phyloP scores from a whole-genome alignment of 2,329 filamentous ascomycete species.

The Drechmeria coniospora region DNA sequence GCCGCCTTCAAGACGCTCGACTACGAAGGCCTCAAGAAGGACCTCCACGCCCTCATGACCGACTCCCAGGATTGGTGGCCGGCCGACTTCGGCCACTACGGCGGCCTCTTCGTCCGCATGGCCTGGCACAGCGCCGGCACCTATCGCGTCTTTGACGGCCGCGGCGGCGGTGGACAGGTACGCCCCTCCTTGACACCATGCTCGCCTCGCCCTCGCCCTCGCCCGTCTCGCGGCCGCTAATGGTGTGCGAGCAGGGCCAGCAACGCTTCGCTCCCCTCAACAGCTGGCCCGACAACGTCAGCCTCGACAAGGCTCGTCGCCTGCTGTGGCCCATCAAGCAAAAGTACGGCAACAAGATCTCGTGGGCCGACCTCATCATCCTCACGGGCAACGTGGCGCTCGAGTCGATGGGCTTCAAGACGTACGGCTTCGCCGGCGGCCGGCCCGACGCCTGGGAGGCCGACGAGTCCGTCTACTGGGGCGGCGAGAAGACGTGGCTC shows the following conservation, averaged over 20 bases:
- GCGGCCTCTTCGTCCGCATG: conserved; percentile 66
- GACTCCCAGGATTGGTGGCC: conserved; percentile 73
- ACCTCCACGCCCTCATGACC: conserved; percentile 56
- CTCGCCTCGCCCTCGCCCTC: neutral
- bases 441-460: conserved; percentile 60
- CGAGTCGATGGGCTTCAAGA: conserved; percentile 61
- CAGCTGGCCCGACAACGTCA: conserved; percentile 67
- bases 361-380: conserved; percentile 60
- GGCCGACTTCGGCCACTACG: conserved; percentile 69
- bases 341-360: conserved; percentile 72
- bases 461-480: conserved; percentile 66
- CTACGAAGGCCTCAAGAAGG: conserved; percentile 53
- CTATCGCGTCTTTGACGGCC: conserved; percentile 60
- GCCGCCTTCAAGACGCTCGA: conserved; percentile 53
- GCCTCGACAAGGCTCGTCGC: conserved; percentile 65
- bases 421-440: conserved; percentile 59
- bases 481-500: conserved; percentile 58
- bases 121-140: conserved; percentile 71
- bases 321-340: conserved; percentile 72
- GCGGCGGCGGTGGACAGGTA: conserved; percentile 52
- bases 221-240: neutral
- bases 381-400: conserved; percentile 63
- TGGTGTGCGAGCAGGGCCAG: conserved; percentile 32
- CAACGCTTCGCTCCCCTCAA: conserved; percentile 70
- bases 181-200: neutral